These are phyloP conservation scores for Wickerhamiella spandovensis DNA, from an alignment of 805 yeast species.

Conservation along the genomic window DNA sequence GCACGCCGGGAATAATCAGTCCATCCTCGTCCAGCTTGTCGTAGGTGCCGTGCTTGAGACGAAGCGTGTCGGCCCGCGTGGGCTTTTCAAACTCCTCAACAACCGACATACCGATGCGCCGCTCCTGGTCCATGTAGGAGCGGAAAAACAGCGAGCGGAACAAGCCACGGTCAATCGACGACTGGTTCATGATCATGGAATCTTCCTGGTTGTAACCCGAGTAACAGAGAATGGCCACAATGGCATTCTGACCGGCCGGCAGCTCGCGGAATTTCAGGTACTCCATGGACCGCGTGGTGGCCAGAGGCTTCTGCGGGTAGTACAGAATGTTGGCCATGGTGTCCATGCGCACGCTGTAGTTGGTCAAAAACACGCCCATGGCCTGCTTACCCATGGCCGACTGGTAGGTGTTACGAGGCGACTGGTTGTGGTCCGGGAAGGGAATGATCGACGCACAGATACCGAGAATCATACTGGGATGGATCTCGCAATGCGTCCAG, in stretches of 20 bases:
- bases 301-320: conserved; percentile 96
- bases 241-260: conserved; percentile 98
- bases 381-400: conserved; percentile 99
- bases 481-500: conserved; percentile 97
- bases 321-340: conserved; percentile 97
- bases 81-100: conserved; percentile 98
- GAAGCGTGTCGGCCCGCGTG: conserved; percentile 80
- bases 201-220: conserved; percentile 99
- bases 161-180: conserved; percentile 90
- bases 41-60: conserved; percentile 95
- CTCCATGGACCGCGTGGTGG: conserved; percentile 97
- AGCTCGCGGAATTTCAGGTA: conserved; percentile 91
- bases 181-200: conserved; percentile 99
- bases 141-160: conserved; percentile 93
- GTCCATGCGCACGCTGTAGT: conserved; percentile 95
- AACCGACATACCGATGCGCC: conserved; percentile 96
- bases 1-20: conserved; percentile 91
- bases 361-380: conserved; percentile 96
- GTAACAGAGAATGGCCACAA: conserved; percentile 96
- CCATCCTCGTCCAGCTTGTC: conserved; percentile 98
- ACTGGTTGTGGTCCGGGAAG: conserved; percentile 98
- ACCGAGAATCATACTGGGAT: conserved; percentile 97
- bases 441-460: conserved; percentile 98
- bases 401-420: conserved; percentile 98
- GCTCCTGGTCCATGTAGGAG: conserved; percentile 97